These are phyloP conservation scores for Vigna mungo DNA, from an alignment of 306 rosid species.

Conservation along the genomic window DNA sequence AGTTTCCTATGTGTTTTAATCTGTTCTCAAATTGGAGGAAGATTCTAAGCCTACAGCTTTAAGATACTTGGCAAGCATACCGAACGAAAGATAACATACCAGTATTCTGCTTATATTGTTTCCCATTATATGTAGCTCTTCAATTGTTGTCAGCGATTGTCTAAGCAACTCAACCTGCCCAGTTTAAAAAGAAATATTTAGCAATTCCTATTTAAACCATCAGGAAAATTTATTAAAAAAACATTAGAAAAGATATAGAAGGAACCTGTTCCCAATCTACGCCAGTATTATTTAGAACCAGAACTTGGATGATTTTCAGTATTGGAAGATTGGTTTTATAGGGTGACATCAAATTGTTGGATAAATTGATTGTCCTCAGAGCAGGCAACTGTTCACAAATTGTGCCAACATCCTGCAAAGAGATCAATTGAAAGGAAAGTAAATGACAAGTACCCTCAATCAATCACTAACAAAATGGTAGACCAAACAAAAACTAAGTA, in stretches of 20 bases:
- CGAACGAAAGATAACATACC: conserved; percentile 56
- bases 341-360: conserved; percentile 70
- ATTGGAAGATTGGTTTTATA: conserved; percentile 61
- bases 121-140: conserved; percentile 92
- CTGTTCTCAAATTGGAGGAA: conserved; percentile 11
- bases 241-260: conserved; percentile 35
- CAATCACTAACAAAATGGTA: conserved; percentile 23
- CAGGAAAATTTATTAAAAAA: conserved; percentile 7
- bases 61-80: conserved; percentile 32
- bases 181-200: conserved; percentile 42
- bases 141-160: conserved; percentile 67
- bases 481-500: conserved; percentile 15
- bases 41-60: conserved; percentile 13
- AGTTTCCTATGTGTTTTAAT: conserved; percentile 10
- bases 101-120: conserved; percentile 71
- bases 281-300: conserved; percentile 79
- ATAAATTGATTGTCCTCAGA: conserved; percentile 73
- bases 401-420: conserved; percentile 78
- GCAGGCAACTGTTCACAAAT: conserved; percentile 80
- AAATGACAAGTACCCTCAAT: conserved; percentile 31
- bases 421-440: conserved; percentile 40
- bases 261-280: conserved; percentile 81
- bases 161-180: conserved; percentile 81
- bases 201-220: conserved; percentile 27
- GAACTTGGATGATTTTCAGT: conserved; percentile 62